These are phyloP conservation scores for Suhomyces chickasaworum DNA, from an alignment of 1,139 yeast genomes.

Conservation along the genomic window DNA sequence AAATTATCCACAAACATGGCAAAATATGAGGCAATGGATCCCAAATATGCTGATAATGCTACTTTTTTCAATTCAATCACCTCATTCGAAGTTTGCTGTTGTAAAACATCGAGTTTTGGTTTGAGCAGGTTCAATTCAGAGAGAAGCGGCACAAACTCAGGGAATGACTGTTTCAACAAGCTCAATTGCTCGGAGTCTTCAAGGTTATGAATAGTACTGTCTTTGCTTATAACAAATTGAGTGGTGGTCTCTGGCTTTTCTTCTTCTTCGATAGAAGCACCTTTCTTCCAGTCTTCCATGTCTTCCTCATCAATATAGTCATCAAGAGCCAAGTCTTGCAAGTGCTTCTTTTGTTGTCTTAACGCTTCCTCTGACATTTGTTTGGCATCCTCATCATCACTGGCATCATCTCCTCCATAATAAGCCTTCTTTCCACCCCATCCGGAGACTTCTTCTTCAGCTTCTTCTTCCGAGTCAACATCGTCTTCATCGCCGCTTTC, in stretches of 20 bases:
- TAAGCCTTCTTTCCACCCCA: conserved; percentile 86
- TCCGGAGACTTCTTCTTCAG: conserved; percentile 56
- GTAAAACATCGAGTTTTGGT: conserved; percentile 34
- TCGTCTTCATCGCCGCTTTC: conserved; percentile 41
- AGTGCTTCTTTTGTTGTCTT: conserved; percentile 81
- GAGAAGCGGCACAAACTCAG: conserved; percentile 80
- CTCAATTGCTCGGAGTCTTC: conserved; percentile 47
- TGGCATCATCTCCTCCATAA: conserved; percentile 78
- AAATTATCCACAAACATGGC: conserved; percentile 65
- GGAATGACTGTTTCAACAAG: conserved; percentile 62
- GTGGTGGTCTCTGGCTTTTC: conserved; percentile 24
- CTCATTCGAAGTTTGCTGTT: conserved; percentile 25
- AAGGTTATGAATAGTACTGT: conserved; percentile 34
- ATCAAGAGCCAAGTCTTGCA: conserved; percentile 75
- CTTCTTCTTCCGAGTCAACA: conserved; percentile 52
- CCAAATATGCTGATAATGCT: conserved; percentile 77
- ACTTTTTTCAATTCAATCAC: conserved; percentile 53
- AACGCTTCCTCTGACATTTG: conserved; percentile 87
- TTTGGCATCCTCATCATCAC: conserved; percentile 75
- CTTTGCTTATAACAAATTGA: conserved; percentile 29
- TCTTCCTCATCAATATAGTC: conserved; percentile 86
- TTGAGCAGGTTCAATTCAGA: conserved; percentile 59
- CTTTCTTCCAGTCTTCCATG: conserved; percentile 67
- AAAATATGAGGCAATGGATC: conserved; percentile 73
- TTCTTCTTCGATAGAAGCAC: conserved; percentile 36